Base-by-base conservation (phyloP, 2,329 filamentous ascomycete species). In the Ophiostoma perfectum region DNA sequence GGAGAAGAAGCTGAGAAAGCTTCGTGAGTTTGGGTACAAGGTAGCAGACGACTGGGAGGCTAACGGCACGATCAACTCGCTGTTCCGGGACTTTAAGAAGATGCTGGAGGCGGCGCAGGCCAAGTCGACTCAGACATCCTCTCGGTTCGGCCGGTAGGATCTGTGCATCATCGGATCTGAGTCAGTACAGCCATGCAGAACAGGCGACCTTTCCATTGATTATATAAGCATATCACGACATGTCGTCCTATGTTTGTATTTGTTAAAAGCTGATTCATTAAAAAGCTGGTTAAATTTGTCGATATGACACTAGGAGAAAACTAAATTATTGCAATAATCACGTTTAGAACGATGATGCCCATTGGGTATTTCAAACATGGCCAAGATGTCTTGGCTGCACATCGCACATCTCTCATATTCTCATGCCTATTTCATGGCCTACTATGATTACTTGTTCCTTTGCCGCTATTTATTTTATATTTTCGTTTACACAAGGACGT, bases 41-140 rank as follows among this genome's bases (percentile, higher is more conserved):
- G 83, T 92, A 39, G 83, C 90, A 3, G 85, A 89, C 70, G 76
- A 75, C 1, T 93, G 92, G 90, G 81, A 84, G 68, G 76, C 78
- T 11, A 78, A 78, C 1, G 84, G 85, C 2, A 83, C 88, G 72
- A 81, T 93, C 39, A 83, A 81, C 72, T 80, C 80, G 27, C 78
- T 94, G 14, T 92, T 88, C 77, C 77, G 79, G 9, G 84, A 89
- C 67, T 93, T 92, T 73, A 88, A 88, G 76, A 78, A 81, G 1
- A 86, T 83, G 71, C 78, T 91, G 38, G 83, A 89, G 73, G 75
- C 79, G 62, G 88, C 87, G 11, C 80, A 86, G 73, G 80, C 84
- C 42, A 78, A 80, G 73, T 70, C 74, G 8, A 72, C 69, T 4
- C 67, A 69, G 68, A 71, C 67, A 3, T 8, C 55, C 66, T 67